Evolutionary conservation across 139 green algal genomes (phyloP).

Genomic region (Chlamydomonas applanata): DNA sequence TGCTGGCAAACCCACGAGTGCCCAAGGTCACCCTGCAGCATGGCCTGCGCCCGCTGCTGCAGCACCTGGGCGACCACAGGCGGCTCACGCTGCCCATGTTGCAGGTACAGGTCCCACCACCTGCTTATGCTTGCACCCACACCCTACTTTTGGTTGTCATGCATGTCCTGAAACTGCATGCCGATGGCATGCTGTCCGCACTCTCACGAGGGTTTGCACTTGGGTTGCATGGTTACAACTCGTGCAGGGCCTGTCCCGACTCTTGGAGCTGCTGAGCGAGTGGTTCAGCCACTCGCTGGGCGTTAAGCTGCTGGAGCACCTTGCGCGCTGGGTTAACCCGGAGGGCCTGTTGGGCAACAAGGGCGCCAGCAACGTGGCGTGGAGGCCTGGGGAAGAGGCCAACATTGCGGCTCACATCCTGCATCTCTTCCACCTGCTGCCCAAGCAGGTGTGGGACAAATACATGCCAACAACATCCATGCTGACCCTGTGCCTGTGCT

Average conservation of each 20-base stretch:
- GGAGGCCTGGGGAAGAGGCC: constrained; percentile 72
- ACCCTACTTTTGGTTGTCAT: too few species aligned
- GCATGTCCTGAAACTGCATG: too few species aligned
- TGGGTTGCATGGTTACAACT: not conserved
- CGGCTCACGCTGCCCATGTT: constrained; percentile 66
- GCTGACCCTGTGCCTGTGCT: not conserved
- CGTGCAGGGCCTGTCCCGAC: constrained; percentile 58
- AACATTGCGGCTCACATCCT: constrained; percentile 84
- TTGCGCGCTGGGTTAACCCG: constrained; percentile 86
- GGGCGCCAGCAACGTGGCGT: constrained; percentile 9
- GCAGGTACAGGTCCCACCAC: constrained; percentile 5
- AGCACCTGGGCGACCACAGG: constrained; percentile 67
- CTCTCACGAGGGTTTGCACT: not conserved
- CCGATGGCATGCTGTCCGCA: not conserved
- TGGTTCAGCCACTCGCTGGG: constrained; percentile 95
- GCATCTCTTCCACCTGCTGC: constrained; percentile 95
- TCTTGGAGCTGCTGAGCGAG: constrained; percentile 82
- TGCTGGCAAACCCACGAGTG: constrained; percentile 39
- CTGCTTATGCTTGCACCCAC: too few species aligned
- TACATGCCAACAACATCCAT: not conserved
- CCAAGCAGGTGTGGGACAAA: constrained; percentile 31
- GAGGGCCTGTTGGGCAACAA: constrained; percentile 36
- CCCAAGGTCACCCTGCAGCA: constrained; percentile 72
- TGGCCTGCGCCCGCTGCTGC: constrained; percentile 84
- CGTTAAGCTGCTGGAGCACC: constrained; percentile 93